Conservation (phyloP, 257 asterid genomes). For the Paraleonurus japonicus region DNA sequence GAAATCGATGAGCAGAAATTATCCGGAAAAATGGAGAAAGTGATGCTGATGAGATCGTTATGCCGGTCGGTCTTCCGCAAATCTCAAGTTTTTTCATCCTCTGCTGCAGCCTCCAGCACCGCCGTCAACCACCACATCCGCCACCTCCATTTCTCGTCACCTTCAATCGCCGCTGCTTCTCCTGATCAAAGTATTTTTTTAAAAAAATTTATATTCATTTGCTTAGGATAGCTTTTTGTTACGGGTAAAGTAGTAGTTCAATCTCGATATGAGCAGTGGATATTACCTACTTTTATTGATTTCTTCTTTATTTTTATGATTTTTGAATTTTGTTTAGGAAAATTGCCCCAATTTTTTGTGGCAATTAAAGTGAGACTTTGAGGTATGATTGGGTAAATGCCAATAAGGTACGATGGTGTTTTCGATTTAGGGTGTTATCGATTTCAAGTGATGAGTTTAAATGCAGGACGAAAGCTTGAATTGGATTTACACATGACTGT, state of each 20-base stretch:
- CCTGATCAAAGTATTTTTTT: conserved; percentile 31
- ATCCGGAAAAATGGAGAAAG: conserved; percentile 43
- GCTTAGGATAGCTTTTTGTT: not conserved
- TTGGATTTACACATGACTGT: conserved; percentile 12
- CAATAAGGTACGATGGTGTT: conserved; percentile 13
- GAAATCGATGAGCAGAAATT: conserved; percentile 18
- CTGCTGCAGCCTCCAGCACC: conserved; percentile 39
- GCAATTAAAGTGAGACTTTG: not conserved
- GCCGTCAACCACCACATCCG: conserved; percentile 54
- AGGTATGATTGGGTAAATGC: conserved; percentile 4
- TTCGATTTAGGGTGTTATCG: too few relatives aligned
- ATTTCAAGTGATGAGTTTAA: not conserved
- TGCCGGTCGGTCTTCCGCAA: conserved; percentile 65
- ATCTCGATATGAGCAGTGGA: not conserved
- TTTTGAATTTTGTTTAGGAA: not conserved
- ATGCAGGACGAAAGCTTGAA: not conserved
- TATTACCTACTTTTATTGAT: not conserved
- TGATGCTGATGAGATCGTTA: conserved; percentile 63
- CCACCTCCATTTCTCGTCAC: conserved; percentile 56
- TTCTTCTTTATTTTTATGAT: not conserved
- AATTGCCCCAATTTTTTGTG: not conserved
- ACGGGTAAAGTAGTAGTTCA: not conserved
- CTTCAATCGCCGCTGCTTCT: conserved; percentile 42
- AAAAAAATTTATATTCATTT: not conserved
- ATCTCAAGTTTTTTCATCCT: conserved; percentile 43